Evolutionary conservation across 305 asterid genomes (phyloP).

Genomic region (Solanum aculeatissimum): DNA sequence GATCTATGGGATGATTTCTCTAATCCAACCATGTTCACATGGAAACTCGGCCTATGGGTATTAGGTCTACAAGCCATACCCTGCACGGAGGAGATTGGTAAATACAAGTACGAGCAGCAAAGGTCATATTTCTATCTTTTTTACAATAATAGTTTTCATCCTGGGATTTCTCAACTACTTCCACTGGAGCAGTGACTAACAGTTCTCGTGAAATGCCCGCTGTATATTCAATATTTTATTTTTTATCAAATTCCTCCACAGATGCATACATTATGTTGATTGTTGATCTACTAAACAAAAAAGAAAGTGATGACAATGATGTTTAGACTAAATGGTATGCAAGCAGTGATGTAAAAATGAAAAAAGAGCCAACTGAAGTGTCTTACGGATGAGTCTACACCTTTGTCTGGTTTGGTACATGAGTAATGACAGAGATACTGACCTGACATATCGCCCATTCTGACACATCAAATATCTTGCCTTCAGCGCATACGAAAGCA

Average conservation of each 20-base stretch:
- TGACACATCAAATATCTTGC: constrained; percentile 90
- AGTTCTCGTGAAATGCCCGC: background rate
- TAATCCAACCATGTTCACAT: constrained; percentile 96
- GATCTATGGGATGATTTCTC: constrained; percentile 70
- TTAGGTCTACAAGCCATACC: constrained; percentile 98
- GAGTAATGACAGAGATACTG: constrained; percentile 4
- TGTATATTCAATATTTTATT: background rate
- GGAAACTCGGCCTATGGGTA: constrained; percentile 97
- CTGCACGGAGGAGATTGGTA: constrained; percentile 21
- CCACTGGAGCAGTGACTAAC: background rate
- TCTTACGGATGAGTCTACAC: background rate
- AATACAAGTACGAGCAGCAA: background rate
- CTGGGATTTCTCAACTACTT: background rate
- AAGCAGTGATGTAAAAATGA: background rate
- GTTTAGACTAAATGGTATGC: background rate
- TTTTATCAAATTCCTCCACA: background rate
- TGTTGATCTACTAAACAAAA: background rate
- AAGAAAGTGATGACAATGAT: background rate
- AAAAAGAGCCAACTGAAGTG: background rate
- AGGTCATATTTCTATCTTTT: background rate
- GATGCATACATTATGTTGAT: background rate
- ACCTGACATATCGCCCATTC: constrained; percentile 99
- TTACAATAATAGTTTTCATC: background rate
- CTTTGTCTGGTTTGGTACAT: background rate
- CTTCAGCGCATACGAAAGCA: constrained; percentile 98